Evolutionary conservation across 2,329 filamentous ascomycete species (phyloP).

Genomic region (Didymella pinodella): DNA sequence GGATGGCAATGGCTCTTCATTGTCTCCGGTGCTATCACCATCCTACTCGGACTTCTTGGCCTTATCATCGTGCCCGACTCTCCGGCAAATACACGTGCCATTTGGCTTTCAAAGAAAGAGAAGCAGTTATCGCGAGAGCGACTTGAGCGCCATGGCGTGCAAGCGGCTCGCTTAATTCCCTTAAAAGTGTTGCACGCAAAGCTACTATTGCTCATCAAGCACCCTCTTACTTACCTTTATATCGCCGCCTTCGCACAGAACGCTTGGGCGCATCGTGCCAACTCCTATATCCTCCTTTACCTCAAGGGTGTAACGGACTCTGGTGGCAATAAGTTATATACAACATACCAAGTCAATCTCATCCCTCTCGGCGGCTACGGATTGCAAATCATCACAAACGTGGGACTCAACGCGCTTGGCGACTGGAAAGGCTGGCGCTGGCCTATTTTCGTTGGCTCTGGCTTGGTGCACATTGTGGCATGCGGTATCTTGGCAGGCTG

Average conservation of each 20-base stretch:
- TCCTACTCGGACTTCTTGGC: slow-evolving; percentile 19
- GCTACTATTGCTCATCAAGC: slow-evolving; percentile 11
- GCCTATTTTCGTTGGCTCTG: slow-evolving; percentile 1
- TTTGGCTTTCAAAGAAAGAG: slow-evolving; percentile 14
- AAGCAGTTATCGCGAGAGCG: slow-evolving; percentile 2
- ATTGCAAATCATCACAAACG: slow-evolving; percentile 14
- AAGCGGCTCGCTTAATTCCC: slow-evolving; percentile 15
- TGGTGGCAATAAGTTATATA: slow-evolving; percentile 15
- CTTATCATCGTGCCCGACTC: slow-evolving; percentile 21
- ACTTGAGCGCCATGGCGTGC: slow-evolving; percentile 14
- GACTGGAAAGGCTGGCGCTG: slow-evolving; percentile 22
- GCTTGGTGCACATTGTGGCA: slow-evolving; percentile 7
- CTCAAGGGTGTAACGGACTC: slow-evolving; percentile 17
- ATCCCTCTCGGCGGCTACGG: slow-evolving; percentile 25
- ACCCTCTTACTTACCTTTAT: slow-evolving; percentile 20
- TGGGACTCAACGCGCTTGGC: slow-evolving; percentile 21
- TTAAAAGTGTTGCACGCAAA: slow-evolving; percentile 12
- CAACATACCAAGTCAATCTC: slow-evolving; percentile 24
- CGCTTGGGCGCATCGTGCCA: slow-evolving; percentile 24
- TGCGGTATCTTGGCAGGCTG: slow-evolving; percentile 20
- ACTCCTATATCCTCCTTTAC: slow-evolving; percentile 24
- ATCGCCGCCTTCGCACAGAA: slow-evolving; percentile 22
- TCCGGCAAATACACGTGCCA: slow-evolving; percentile 21
- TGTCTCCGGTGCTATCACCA: slow-evolving; percentile 19
- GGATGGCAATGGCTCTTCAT: slow-evolving; percentile 21